These are phyloP conservation scores for Phytopythium aichiense DNA, from an alignment of 352 stramenopile genomes.

Conservation along the genomic window DNA sequence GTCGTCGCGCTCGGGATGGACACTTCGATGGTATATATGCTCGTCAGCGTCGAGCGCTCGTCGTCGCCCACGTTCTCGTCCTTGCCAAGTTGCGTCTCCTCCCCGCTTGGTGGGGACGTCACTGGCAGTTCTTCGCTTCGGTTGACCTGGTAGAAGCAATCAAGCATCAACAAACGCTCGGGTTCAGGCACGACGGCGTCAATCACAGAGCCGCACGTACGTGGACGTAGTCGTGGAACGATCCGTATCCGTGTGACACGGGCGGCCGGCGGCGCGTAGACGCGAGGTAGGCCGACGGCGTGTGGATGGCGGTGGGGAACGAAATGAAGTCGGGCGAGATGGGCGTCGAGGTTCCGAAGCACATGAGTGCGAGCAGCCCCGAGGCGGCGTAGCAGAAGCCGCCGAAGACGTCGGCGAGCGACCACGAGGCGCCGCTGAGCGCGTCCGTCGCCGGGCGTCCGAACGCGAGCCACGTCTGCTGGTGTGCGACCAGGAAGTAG, in stretches of 20 bases:
- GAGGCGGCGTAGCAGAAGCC: slow-evolving; percentile 36
- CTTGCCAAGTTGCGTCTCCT: neutral
- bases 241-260: slow-evolving; percentile 43
- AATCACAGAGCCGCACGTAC: slow-evolving; percentile 1
- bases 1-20: slow-evolving; percentile 66
- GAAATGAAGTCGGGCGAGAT: slow-evolving; percentile 49
- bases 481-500: slow-evolving; percentile 38
- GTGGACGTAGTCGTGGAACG: slow-evolving; percentile 41
- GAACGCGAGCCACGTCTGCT: slow-evolving; percentile 14
- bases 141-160: neutral
- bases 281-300: slow-evolving; percentile 57
- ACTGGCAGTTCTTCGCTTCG: neutral
- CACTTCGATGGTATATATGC: slow-evolving; percentile 33
- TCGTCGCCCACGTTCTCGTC: slow-evolving; percentile 3
- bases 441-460: slow-evolving; percentile 6
- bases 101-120: neutral
- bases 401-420: slow-evolving; percentile 20
- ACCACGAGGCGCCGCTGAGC: slow-evolving; percentile 1
- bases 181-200: neutral
- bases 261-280: slow-evolving; percentile 35
- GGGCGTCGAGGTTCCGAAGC: slow-evolving; percentile 41
- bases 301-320: slow-evolving; percentile 37
- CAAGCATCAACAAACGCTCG: no score
- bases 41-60: slow-evolving; percentile 7
- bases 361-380: slow-evolving; percentile 43